phyloP scores from a whole-genome alignment of 192 early-diverging fungal species.

The Spizellomyces punctatus region DNA sequence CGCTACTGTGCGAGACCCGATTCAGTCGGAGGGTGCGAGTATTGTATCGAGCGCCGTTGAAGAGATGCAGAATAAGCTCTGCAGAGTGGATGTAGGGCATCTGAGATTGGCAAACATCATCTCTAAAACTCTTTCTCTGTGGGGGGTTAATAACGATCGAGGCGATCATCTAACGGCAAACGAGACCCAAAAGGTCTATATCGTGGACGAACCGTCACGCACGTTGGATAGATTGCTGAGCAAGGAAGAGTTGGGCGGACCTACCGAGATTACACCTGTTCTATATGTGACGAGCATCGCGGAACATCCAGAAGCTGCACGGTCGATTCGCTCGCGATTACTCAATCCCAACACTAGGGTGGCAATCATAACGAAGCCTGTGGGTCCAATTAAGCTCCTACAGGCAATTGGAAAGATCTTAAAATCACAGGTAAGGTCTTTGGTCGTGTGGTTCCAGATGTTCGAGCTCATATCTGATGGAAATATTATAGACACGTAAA shows the following conservation, averaged over 20 bases:
- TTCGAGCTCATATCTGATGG: neutral
- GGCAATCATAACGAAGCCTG: constrained; percentile 13
- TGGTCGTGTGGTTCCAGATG: too few species aligned
- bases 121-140: too few species aligned
- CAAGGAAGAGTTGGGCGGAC: neutral
- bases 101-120: neutral
- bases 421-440: too few species aligned
- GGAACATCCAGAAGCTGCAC: constrained; percentile 9
- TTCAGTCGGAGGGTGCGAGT: neutral
- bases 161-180: neutral
- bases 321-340: neutral
- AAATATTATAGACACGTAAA: neutral
- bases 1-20: neutral
- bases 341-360: constrained; percentile 4
- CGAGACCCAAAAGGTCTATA: too few species aligned
- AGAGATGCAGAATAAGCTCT: neutral
- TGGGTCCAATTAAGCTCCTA: constrained; percentile 10
- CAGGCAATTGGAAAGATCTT: neutral
- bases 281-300: neutral
- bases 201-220: too few species aligned
- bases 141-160: neutral
- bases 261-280: neutral
- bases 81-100: neutral
- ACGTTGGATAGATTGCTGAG: neutral
- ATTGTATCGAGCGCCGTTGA: neutral